A percentile compares a stretch with the other conserved stretches of the same genome.
Evolutionary conservation across 345 rosid species (phyloP).

Genomic region (Stellera chamaejasme): DNA sequence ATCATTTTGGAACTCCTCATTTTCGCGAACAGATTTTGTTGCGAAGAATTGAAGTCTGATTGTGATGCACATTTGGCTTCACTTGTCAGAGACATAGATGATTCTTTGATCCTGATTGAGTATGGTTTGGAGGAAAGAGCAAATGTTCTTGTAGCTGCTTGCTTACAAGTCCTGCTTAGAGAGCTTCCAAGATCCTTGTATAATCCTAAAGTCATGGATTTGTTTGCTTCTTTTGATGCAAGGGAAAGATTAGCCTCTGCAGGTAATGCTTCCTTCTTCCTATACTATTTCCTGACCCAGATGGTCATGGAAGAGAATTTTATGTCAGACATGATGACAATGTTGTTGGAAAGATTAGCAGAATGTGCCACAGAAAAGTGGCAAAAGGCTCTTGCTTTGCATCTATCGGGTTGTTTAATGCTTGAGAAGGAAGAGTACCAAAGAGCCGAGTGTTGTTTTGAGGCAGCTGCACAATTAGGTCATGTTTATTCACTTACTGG

Average conservation of each 20-base stretch:
- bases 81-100: constrained; percentile 36
- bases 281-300: constrained; percentile 81
- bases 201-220: constrained; percentile 39
- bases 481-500: constrained; percentile 84
- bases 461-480: constrained; percentile 61
- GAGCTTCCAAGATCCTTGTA: constrained; percentile 58
- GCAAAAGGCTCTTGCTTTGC: constrained; percentile 75
- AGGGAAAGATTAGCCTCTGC: constrained; percentile 45
- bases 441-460: constrained; percentile 52
- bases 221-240: constrained; percentile 53
- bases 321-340: constrained; percentile 31
- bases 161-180: constrained; percentile 74
- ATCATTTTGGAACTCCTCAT: constrained; percentile 66
- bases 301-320: constrained; percentile 64
- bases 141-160: constrained; percentile 66
- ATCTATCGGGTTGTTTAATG: constrained; percentile 71
- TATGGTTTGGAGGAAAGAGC: constrained; percentile 70
- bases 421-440: constrained; percentile 56
- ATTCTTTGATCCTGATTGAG: constrained; percentile 62
- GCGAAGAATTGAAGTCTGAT: constrained; percentile 71
- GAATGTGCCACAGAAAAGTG: constrained; percentile 59
- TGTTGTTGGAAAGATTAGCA: constrained; percentile 51
- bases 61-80: constrained; percentile 79
- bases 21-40: constrained; percentile 79
- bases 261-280: constrained; percentile 61